A percentile compares a stretch with the other conserved stretches of the same genome.
Evolutionary conservation across 2,329 filamentous ascomycete genomes (phyloP).

Genomic region (Xylaria sp.): DNA sequence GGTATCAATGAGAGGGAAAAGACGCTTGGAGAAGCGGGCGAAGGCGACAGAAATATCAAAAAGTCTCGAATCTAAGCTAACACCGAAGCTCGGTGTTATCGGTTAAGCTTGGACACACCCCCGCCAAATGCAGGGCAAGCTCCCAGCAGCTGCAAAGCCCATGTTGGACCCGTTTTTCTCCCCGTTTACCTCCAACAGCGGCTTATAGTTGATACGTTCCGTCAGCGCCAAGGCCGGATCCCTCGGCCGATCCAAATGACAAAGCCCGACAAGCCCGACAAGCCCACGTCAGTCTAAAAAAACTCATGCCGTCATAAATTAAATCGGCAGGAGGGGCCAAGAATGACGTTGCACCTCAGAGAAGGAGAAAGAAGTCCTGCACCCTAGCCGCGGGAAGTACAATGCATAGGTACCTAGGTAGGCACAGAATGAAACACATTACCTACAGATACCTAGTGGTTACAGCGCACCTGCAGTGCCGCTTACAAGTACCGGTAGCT

Average conservation of each 20-base stretch:
- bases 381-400: slow-evolving; percentile 26
- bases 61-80: slow-evolving; percentile 25
- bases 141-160: not conserved
- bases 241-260: slow-evolving; percentile 10
- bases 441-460: not conserved
- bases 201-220: slow-evolving; percentile 25
- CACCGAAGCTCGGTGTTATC: slow-evolving; percentile 37
- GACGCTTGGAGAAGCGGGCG: slow-evolving; percentile 12
- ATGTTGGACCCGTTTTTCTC: too few species aligned
- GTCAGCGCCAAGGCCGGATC: not conserved
- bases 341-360: slow-evolving; percentile 35
- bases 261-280: not conserved
- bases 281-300: not conserved
- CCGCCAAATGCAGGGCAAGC: slow-evolving; percentile 2
- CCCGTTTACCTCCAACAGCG: not conserved
- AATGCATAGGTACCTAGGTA: not conserved
- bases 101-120: slow-evolving; percentile 8
- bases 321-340: slow-evolving; percentile 31
- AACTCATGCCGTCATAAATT: slow-evolving; percentile 39
- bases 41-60: slow-evolving; percentile 25
- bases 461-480: not conserved
- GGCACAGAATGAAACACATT: too few species aligned
- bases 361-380: slow-evolving; percentile 11
- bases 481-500: not conserved
- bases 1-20: slow-evolving; percentile 22